phyloP scores from a whole-genome alignment of 2,329 filamentous ascomycete genomes.

The Penicillium expansum region DNA sequence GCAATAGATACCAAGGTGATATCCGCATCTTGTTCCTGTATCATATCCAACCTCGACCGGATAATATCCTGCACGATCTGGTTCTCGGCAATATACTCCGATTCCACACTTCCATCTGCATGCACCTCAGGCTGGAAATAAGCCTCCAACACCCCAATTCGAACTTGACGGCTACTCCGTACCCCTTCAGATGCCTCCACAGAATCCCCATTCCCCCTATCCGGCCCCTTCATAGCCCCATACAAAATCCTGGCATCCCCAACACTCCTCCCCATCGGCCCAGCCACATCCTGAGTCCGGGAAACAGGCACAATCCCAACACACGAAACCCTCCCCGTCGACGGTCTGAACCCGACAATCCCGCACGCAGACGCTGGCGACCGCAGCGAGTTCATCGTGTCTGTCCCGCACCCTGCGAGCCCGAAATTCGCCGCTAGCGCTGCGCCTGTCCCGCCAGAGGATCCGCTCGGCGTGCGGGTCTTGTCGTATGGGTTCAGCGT shows the following conservation, averaged over 20 bases:
- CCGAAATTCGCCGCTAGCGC: slow-evolving; percentile 59
- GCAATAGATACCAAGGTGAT: slow-evolving; percentile 51
- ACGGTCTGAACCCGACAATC: slow-evolving; percentile 60
- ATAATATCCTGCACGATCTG: slow-evolving; percentile 56
- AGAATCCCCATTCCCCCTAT: neutral
- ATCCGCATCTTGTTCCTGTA: neutral
- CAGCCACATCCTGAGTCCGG: slow-evolving; percentile 56
- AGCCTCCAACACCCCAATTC: slow-evolving; percentile 53
- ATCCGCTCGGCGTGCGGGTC: slow-evolving; percentile 63
- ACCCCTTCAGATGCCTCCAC: neutral
- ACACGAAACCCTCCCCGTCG: slow-evolving; percentile 51
- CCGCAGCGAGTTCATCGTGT: slow-evolving; percentile 62
- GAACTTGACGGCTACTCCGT: neutral
- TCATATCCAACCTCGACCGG: slow-evolving; percentile 42
- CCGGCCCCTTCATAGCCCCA: slow-evolving; percentile 25
- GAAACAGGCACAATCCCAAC: slow-evolving; percentile 57
- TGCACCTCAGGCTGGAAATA: slow-evolving; percentile 51
- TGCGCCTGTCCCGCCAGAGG: slow-evolving; percentile 61
- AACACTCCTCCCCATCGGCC: slow-evolving; percentile 53
- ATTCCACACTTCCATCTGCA: slow-evolving; percentile 16
- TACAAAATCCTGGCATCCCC: slow-evolving; percentile 28
- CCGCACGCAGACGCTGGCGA: slow-evolving; percentile 62
- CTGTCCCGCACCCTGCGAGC: slow-evolving; percentile 58
- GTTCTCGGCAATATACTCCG: slow-evolving; percentile 46
- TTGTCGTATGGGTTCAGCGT: slow-evolving; percentile 65